Base-by-base conservation (phyloP, 2,329 filamentous ascomycete species). In the Calonectria multiphialidica region DNA sequence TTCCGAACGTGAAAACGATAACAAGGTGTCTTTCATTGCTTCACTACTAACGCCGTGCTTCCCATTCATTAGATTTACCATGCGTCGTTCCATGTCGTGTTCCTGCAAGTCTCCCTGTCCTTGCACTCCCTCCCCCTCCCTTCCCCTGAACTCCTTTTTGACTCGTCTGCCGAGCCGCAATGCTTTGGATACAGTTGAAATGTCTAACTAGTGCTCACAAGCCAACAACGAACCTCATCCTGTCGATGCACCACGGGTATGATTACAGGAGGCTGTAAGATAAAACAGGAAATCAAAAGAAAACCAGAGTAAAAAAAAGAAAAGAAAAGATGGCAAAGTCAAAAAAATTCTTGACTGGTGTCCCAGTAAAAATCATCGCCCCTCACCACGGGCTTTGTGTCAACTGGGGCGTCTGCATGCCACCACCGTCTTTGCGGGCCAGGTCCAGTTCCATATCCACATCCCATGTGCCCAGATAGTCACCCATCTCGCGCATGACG, bases 401-500 rank as follows among this genome's bases (percentile, higher is more conserved):
- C 23, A 73, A 50, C 59, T 73, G 70, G 6, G 65, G 67, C 18
- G 57, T 65, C 44, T 59, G 74, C 40, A 25, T 50, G 64, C 25
- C 71, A 62, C 65, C 71, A 59, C 65, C 70, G 25, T 69, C 45
- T 72, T 75, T 79, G 8, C 80, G 78, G 10, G 78, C 80, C 68
- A 80, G 71, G 0, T 81, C 80, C 10, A 87, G 77, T 67, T 87
- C 84, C 1, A 73, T 75, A 44, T 84, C 83, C 47, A 84, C 76
- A 59, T 84, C 76, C 81, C 80, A 84, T 16, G 78, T 73, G 63
- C 82, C 76, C 49, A 83, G 74, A 59, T 83, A 79, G 55, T 83
- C 82, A 35, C 79, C 79, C 78, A 85, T 83, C 64, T 84, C 82
- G 13, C 79, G 77, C 68, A 84, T 81, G 53, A 85, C 76, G 42